Conservation (phyloP, 148 eudicot genomes). For the Diospyros kaki region DNA sequence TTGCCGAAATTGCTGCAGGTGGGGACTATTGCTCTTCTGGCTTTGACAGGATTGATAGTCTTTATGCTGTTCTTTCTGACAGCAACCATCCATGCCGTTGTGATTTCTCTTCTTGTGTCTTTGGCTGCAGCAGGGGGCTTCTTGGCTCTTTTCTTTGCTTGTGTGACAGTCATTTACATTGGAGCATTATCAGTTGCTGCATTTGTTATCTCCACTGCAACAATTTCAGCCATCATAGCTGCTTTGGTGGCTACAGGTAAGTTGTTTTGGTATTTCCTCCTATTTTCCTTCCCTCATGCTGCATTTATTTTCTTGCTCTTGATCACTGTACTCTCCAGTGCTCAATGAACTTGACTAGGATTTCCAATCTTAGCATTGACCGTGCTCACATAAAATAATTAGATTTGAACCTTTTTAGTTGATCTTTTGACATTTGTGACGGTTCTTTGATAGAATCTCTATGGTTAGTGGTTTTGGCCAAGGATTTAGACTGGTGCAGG, state of each 20-base stretch:
- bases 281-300: not conserved
- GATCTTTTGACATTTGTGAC: not conserved
- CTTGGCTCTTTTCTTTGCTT: conserved; percentile 84
- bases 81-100: conserved; percentile 64
- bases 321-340: not conserved
- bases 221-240: conserved; percentile 51
- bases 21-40: conserved; percentile 61
- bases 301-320: not conserved
- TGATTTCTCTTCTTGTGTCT: conserved; percentile 66
- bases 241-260: conserved; percentile 56
- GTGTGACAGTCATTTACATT: conserved; percentile 57
- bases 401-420: not conserved
- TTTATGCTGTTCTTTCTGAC: conserved; percentile 67
- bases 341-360: not conserved
- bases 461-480: not conserved
- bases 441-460: not conserved
- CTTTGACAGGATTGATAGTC: conserved; percentile 54
- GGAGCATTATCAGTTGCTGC: conserved; percentile 58
- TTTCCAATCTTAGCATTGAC: not conserved
- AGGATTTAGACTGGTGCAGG: not conserved
- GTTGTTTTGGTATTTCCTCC: not conserved
- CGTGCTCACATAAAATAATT: not conserved
- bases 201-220: conserved; percentile 61
- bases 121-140: conserved; percentile 80
- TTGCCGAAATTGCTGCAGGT: conserved; percentile 41